Base-by-base conservation (phyloP, 768 basidiomycete species). In the Inosperma sp. region DNA sequence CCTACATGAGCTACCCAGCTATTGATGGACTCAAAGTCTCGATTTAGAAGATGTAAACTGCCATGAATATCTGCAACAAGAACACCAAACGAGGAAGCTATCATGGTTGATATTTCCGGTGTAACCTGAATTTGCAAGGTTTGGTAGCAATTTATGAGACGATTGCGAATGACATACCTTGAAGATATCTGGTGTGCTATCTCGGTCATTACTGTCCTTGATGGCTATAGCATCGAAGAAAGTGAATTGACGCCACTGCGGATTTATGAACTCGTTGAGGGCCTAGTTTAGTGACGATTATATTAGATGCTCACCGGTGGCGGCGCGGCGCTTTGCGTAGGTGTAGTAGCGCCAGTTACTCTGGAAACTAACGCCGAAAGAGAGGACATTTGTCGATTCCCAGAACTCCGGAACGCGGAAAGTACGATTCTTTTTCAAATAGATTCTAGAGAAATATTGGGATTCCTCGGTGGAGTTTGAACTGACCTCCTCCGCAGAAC, bases 21-120 rank as follows among this genome's bases (percentile, higher is more conserved):
- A 29, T 73, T 73, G 7, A 73, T 63, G 1, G 83, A 74, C 60
- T 87, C 84, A 61, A 93, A 92, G 23, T 86, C 80, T 29, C 79
- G 73, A 65, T 84, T 82, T 26, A 93, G 76, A 8, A 87, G 67
- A 63, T 92, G 89, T 7, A 93, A 70, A 54, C 81, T 85, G 9
- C 91, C 92, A 65, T 93, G 86, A 22, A 90, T 84, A 65, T 93
- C 91, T 12, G 92, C 92, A 25, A 90, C 80, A 9, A 93, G 70
- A 1, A 88, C 68, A 5, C 88, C 88, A 44, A 72, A 71, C 13
- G 81, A 79, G 0, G 87, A 85, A 0, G 80, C 74, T 0, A 78
- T 65, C 23, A 87, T 72, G 1, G 81, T 77, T 0, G 92, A 88
- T 44, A 93, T 84, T 73, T 91, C 90, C 43, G 78, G 70, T 1